Base-by-base conservation (phyloP, 768 basidiomycete species). In the Ramaria rubella region DNA sequence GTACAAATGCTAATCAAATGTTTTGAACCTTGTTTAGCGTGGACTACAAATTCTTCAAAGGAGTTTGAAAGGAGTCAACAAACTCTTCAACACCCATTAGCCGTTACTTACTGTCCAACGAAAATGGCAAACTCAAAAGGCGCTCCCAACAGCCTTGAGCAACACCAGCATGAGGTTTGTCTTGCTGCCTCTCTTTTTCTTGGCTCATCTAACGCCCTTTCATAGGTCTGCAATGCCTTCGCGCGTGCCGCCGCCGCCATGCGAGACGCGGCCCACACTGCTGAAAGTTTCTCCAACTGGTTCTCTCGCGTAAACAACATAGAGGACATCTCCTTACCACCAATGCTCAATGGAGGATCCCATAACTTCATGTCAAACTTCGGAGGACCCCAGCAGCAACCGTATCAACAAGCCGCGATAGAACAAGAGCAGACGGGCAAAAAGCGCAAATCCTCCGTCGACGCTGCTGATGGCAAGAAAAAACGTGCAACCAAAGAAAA, bases 221-320 rank as follows among this genome's bases (percentile, higher is more conserved):
- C 61, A 68, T 29, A 48, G 55, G 55, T 56, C 46, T 45, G 43
- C 43, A 49, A 46, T 46, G 46, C 55, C 19, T 56, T 56, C 23
- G 43, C 55, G 23, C 55, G 55, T 33, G 79, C 87, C 57, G 85
- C 86, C 36, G 77, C 79, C 48, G 70, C 79, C 34, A 77, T 90
- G 80, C 81, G 82, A 59, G 76, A 79, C 58, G 82, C 80, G 52
- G 83, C 85, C 4, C 72, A 72, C 49, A 65, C 82, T 42, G 81
- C 82, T 15, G 86, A 89, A 40, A 68, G 75, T 27, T 85, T 84
- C 63, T 77, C 81, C 9, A 75, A 73, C 45, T 66, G 77, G 30
- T 70, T 83, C 49, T 68, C 73, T 40, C 72, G 42, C 23, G 52
- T 46, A 34, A 56, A 46, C 23, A 34, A 56, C 43, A 27, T 56